Evolutionary conservation across 164 flowering plant genomes (phyloP).

Genomic region (Kalanchoe fedtschenkoi): DNA sequence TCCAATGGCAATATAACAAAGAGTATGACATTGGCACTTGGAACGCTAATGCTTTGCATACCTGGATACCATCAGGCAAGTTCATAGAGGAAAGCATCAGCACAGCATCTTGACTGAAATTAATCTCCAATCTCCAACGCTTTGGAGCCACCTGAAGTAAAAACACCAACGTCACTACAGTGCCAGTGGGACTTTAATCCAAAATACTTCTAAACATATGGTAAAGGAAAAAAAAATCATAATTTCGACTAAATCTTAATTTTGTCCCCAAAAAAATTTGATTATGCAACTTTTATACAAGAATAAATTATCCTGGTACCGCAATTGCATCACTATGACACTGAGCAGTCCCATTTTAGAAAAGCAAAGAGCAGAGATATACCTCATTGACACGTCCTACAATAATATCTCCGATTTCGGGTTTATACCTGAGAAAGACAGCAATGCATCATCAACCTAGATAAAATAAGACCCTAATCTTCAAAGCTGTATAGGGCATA

Average conservation of each 20-base stretch:
- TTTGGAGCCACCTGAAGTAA: conserved; percentile 66
- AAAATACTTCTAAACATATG: background rate
- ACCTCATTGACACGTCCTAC: conserved; percentile 96
- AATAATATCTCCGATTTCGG: conserved; percentile 85
- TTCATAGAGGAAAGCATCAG: conserved; percentile 99
- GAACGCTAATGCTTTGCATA: conserved; percentile 9
- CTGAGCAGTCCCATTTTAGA: no score
- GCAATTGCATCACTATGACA: no score
- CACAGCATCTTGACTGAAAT: conserved; percentile 86
- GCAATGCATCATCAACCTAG: background rate
- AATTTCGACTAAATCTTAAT: no score
- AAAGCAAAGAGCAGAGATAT: background rate
- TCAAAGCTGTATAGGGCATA: background rate
- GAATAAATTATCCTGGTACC: no score
- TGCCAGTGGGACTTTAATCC: background rate
- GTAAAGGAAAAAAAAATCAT: no score
- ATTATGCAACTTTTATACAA: no score
- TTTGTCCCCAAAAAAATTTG: no score
- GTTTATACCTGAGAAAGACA: conserved; percentile 61
- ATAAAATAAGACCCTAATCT: no score
- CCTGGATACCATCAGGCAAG: conserved; percentile 97
- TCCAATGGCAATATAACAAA: no score
- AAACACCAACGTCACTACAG: background rate
- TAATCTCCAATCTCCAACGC: conserved; percentile 88
- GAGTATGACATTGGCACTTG: no score